Evolutionary conservation across 192 early-diverging fungal species (phyloP), one percentile per base, ranked within the genome.

Genomic region (Coemansia sp.): DNA sequence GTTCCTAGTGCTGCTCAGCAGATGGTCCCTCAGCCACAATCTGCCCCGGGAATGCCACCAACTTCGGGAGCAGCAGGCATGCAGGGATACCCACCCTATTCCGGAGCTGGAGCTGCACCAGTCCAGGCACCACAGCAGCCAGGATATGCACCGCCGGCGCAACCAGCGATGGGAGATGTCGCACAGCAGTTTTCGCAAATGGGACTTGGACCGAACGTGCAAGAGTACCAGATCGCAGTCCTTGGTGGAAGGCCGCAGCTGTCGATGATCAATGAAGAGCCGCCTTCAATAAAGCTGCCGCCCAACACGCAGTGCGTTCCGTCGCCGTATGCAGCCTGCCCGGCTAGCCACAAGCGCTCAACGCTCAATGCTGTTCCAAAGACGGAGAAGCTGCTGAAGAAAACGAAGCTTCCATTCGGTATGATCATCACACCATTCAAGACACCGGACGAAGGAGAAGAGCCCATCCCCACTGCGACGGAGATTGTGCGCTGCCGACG

Each of bases 401-500:
- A 97, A 82, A 92, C 93, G 6, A 90, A 91, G 73, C 71, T 98
- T 53, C 97, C 96, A 14, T 90, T 99, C 69, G 95, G 90, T 0
- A 80, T 99, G 55, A 73, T 97, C 39, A 85, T 98, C 38, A 92
- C 97, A n/a, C 97, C 97, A 23, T 97, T 84, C 62, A 72, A 76
- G 45, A 60, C 72, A 1, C 70, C 64, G 20, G 74, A 69, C 60
- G 59, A 48, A 15, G 73, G 73, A 51, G 79, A 89, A 75, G 88
- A 87, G 18, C 86, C 90, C 52, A 90, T 98, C 1, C 95, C 95
- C 4, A 90, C 96, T 1, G 89, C 96, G 30, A 87, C 91, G n/a
- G 92, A 96, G 62, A 96, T 99, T 83, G 93, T 95, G 62, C 89
- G 97, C 35, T 99, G 97, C 81, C 86, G 96, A 35, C 84, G 95